These are phyloP conservation scores for Backusella morwellensis DNA, from an alignment of 192 early-diverging fungal genomes.

Conservation along the genomic window DNA sequence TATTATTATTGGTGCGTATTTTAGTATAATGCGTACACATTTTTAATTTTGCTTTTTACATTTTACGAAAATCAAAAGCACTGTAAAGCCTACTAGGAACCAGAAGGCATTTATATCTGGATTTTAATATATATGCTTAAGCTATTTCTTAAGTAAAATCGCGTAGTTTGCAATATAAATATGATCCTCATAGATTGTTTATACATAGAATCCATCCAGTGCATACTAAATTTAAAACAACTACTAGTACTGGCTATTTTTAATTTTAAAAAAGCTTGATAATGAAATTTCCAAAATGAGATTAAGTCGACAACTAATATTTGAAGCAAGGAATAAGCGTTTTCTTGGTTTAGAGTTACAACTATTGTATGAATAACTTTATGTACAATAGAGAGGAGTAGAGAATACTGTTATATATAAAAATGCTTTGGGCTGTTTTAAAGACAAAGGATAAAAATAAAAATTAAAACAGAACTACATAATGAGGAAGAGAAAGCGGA, in stretches of 20 bases:
- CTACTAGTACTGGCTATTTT: background rate
- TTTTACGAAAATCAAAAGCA: background rate
- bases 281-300: background rate
- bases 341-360: background rate
- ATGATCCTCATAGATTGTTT: background rate
- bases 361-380: no score
- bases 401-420: background rate
- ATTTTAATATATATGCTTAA: background rate
- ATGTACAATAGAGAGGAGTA: background rate
- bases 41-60: background rate
- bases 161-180: background rate
- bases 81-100: background rate
- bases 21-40: background rate
- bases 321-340: background rate
- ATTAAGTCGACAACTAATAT: background rate
- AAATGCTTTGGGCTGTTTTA: background rate
- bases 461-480: conserved; percentile 10
- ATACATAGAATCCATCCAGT: background rate
- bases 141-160: background rate
- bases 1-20: background rate
- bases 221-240: background rate
- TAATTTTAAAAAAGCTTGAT: background rate
- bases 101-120: background rate
- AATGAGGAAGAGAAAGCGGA: background rate
- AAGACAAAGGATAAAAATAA: background rate